Evolutionary conservation across 2,329 filamentous ascomycete species (phyloP).

Genomic region (Helotiales sp.): DNA sequence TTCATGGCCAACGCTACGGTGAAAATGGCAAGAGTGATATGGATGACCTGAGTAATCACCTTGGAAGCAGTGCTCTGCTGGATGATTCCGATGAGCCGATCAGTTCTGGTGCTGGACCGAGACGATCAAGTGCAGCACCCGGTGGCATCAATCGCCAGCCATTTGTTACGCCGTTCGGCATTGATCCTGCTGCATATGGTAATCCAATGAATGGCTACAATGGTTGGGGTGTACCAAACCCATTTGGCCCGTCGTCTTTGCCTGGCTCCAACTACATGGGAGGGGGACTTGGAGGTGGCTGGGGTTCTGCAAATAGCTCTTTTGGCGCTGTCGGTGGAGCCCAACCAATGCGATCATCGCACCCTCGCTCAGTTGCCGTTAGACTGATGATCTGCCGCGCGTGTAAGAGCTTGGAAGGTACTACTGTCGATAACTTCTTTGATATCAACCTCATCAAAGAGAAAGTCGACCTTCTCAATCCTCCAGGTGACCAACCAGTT

Average conservation of each 20-base stretch:
- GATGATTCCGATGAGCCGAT: slow-evolving; percentile 70
- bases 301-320: slow-evolving; percentile 46
- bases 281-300: slow-evolving; percentile 40
- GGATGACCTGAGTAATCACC: slow-evolving; percentile 75
- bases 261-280: slow-evolving; percentile 41
- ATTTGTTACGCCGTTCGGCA: slow-evolving; percentile 42
- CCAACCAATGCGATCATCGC: slow-evolving; percentile 52
- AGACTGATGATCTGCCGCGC: slow-evolving; percentile 78
- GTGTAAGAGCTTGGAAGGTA: slow-evolving; percentile 65
- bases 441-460: slow-evolving; percentile 69
- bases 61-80: slow-evolving; percentile 89
- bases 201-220: slow-evolving; percentile 40
- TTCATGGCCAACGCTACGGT: slow-evolving; percentile 54
- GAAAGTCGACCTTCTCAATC: slow-evolving; percentile 63
- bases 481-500: slow-evolving; percentile 53
- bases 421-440: slow-evolving; percentile 68
- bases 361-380: slow-evolving; percentile 70
- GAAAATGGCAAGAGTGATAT: slow-evolving; percentile 58
- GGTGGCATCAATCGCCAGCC: slow-evolving; percentile 37
- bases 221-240: slow-evolving; percentile 44
- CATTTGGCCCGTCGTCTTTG: slow-evolving; percentile 42
- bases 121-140: slow-evolving; percentile 42
- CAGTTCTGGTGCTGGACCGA: slow-evolving; percentile 44
- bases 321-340: slow-evolving; percentile 52
- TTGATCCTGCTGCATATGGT: slow-evolving; percentile 39